Conservation (phyloP, 2,329 filamentous ascomycete genomes). For the Stenocarpella maydis region DNA sequence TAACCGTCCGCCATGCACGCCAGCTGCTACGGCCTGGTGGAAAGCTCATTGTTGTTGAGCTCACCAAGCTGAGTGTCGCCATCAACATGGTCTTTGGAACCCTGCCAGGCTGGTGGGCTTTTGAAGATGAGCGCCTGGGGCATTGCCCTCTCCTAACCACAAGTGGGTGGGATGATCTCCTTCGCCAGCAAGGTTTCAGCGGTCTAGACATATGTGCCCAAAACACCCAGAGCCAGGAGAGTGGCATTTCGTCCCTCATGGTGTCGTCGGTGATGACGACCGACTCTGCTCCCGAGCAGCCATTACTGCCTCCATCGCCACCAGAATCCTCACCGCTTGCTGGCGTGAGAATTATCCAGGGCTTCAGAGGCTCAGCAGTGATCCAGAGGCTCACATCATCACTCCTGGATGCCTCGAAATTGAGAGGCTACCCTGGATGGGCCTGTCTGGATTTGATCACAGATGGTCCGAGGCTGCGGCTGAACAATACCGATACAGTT, state of each 20-base stretch:
- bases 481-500: neutral
- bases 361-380: neutral
- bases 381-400: neutral
- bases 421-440: neutral
- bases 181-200: neutral
- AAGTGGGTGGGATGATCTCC: conserved; percentile 5
- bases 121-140: neutral
- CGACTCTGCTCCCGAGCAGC: neutral
- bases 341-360: neutral
- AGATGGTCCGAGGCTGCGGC: neutral
- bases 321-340: neutral
- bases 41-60: conserved; percentile 42
- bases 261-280: neutral
- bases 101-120: conserved; percentile 39
- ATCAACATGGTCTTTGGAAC: conserved; percentile 44
- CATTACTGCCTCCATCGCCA: neutral
- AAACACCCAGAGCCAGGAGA: neutral
- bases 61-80: conserved; percentile 34
- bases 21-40: conserved; percentile 44
- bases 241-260: neutral
- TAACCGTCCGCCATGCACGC: conserved; percentile 40
- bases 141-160: neutral
- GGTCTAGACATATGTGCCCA: conserved; percentile 13
- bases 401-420: neutral
- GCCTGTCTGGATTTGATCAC: neutral